These are phyloP conservation scores for Ochetophila trinervis DNA, from an alignment of 306 rosid species.

Conservation along the genomic window DNA sequence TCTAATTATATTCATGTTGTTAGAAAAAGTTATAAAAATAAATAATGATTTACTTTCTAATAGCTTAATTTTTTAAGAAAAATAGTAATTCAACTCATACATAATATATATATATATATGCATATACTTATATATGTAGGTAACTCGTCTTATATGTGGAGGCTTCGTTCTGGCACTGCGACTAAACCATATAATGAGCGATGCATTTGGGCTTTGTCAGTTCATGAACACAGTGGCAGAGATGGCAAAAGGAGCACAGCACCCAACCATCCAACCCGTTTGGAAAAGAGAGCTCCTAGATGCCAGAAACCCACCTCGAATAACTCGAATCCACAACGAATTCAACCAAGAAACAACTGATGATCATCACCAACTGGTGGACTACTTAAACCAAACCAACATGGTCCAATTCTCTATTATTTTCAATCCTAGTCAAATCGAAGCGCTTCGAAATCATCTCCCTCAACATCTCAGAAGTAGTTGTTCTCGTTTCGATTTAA, in stretches of 20 bases:
- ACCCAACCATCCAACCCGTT: conserved; percentile 21
- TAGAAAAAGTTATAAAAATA: too few species aligned
- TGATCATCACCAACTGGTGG: too few species aligned
- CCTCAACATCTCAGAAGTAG: not conserved
- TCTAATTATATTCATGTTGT: too few species aligned
- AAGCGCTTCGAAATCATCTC: not conserved
- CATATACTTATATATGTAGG: too few species aligned
- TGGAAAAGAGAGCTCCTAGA: conserved; percentile 34
- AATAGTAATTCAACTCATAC: too few species aligned
- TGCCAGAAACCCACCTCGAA: conserved; percentile 27
- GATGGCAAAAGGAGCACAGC: conserved; percentile 9
- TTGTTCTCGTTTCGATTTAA: conserved; percentile 3
- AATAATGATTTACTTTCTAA: too few species aligned
- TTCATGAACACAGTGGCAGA: conserved; percentile 26
- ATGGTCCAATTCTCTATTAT: conserved; percentile 2
- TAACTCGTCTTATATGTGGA: conserved; percentile 32
- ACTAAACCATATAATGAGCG: conserved; percentile 32
- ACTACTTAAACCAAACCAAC: not conserved
- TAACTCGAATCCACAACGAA: conserved; percentile 20
- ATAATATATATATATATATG: too few species aligned
- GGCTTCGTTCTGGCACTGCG: conserved; percentile 35
- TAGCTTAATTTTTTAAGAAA: too few species aligned
- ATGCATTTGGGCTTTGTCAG: conserved; percentile 3
- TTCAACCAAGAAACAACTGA: not conserved
- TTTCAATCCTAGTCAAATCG: not conserved